Conservation (phyloP, 1,284 basidiomycete species). For the Ustilago esculenta region DNA sequence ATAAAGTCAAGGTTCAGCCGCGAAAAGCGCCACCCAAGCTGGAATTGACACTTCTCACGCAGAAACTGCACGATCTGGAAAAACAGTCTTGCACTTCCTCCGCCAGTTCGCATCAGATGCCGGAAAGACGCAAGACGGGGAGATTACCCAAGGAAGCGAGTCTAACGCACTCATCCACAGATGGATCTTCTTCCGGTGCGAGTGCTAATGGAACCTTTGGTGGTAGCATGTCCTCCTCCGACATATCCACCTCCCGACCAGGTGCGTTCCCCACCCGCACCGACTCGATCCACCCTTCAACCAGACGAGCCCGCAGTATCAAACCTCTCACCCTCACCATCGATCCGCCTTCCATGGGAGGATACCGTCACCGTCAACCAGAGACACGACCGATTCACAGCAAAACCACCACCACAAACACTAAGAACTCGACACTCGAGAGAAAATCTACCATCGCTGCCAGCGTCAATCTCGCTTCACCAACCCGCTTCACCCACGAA, state of each 20-base stretch:
- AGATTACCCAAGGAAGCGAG: conserved; percentile 6
- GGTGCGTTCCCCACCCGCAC: conserved; percentile 18
- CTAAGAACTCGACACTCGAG: too few species aligned
- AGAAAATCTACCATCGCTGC: background rate
- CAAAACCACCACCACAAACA: too few species aligned
- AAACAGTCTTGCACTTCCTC: conserved; percentile 10
- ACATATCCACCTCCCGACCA: background rate
- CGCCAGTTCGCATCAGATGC: too few species aligned
- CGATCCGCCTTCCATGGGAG: conserved; percentile 2
- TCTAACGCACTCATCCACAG: conserved; percentile 3
- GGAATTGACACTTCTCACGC: conserved; percentile 23
- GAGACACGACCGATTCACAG: background rate
- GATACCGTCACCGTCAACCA: conserved; percentile 8
- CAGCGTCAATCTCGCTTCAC: conserved; percentile 10
- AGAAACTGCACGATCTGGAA: conserved; percentile 27
- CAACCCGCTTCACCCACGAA: conserved; percentile 13
- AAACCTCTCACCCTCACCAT: conserved; percentile 15
- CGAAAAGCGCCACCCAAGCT: conserved; percentile 28
- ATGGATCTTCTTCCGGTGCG: background rate
- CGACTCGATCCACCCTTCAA: conserved; percentile 8
- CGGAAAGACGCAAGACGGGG: too few species aligned
- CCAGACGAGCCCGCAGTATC: background rate
- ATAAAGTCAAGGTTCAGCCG: background rate
- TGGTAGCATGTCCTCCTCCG: background rate
- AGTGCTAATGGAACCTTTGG: conserved; percentile 22